Evolutionary conservation across 129 eudicot genomes (phyloP), one percentile per base, ranked within the genome.

Genomic region (Cynara cardunculus): DNA sequence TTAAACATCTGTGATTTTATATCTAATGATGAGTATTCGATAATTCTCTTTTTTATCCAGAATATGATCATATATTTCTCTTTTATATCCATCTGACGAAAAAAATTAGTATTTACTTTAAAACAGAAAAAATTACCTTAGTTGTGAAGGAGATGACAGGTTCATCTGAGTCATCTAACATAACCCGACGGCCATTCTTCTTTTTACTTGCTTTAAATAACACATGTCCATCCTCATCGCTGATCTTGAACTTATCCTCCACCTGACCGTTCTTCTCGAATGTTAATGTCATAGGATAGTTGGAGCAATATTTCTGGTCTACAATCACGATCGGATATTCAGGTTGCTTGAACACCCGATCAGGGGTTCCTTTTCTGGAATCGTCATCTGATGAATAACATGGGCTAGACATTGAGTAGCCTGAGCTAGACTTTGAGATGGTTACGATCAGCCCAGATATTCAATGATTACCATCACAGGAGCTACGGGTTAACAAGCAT

Each of bases 331-430:
- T 53, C 0, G 86, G 86, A 68, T 83, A 83, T 69, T 83, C 86
- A 77, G 86, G 86, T 62, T 83, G 78, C 78, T 83, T 83, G 44
- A 83, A 70, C 32, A 37, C 86, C 30, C 74, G 78, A 61, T 83
- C 69, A 7, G 82, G 78, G 69, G 86, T 77, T 64, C 78, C 82
- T 72, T 56, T 83, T 12, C 59, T 71, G 9, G 86, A 83, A 26
- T 83, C 86, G 31, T 83, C 86, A 77, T 83, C 86, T 37, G 86
- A 77, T 12, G 86, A 82, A 70, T 82, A 82, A 59, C 86, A 61
- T 25, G 78, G 82, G 66, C 78, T 82, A 61, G 82, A 78, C 84
- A 44, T 64, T 76, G 85, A 68, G 80, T 68, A 44, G 9, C 65
- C 8, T n/a, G 85, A 81, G 81, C 85, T 82, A 37, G 82, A 39